These are phyloP conservation scores for Pelargonium nanum DNA, from an alignment of 345 rosid genomes.

Conservation along the genomic window DNA sequence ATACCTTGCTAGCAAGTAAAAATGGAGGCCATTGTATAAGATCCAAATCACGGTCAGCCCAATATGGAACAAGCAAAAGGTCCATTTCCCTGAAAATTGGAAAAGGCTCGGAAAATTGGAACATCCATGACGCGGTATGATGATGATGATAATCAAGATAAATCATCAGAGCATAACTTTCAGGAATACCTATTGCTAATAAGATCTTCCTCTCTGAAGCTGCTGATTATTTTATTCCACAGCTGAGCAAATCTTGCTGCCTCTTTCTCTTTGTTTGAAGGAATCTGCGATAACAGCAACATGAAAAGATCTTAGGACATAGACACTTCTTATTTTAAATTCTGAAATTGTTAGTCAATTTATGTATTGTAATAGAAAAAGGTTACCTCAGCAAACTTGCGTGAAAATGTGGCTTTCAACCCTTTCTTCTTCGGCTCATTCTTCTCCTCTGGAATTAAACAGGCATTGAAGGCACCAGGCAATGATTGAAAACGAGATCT, in stretches of 20 bases:
- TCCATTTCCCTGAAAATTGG: conserved; percentile 73
- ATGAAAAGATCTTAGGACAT: conserved; percentile 6
- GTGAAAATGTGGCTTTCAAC: conserved; percentile 52
- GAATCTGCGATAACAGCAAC: conserved; percentile 30
- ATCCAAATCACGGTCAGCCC: conserved; percentile 91
- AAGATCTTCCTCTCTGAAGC: conserved; percentile 95
- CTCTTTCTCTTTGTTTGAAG: conserved; percentile 55
- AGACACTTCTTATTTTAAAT: not conserved
- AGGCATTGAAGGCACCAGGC: conserved; percentile 82
- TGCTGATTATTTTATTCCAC: conserved; percentile 93
- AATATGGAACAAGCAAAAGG: conserved; percentile 95
- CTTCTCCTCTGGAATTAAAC: conserved; percentile 68
- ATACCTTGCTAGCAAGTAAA: conserved; percentile 94
- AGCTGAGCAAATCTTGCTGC: conserved; percentile 95
- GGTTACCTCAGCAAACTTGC: conserved; percentile 42
- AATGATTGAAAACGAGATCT: conserved; percentile 84
- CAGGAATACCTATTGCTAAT: conserved; percentile 55
- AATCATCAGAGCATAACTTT: conserved; percentile 3
- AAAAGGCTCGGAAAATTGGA: conserved; percentile 2
- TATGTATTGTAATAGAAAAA: not conserved
- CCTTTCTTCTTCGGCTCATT: conserved; percentile 63
- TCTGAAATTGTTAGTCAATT: not conserved
- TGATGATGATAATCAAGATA: not conserved
- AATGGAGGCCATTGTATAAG: conserved; percentile 97
- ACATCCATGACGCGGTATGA: not conserved